Evolutionary conservation across 768 basidiomycete species (phyloP), one percentile per base, ranked within the genome.

Genomic region (Boletus patriciae): DNA sequence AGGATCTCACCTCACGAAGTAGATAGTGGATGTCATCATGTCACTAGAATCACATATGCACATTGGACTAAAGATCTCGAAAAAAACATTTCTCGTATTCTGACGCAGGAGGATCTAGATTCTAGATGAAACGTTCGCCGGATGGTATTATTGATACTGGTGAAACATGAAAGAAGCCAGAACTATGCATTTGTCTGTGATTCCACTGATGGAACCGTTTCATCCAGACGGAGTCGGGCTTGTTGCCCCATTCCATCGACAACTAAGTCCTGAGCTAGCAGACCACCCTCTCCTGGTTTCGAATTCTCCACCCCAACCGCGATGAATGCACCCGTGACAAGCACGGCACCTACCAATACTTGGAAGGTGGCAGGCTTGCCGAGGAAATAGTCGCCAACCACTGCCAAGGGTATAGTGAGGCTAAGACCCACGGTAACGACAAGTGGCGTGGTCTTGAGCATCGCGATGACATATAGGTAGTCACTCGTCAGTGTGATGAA

Each of bases 361-460:
- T 87, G 79, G 10, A 71, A 64, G 21, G 80, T 74, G 21, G 84
- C 77, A 31, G 86, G 77, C 40, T 79, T 82, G 21, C 83, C 78
- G 3, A 92, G 76, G 54, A 87, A 68, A 57, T 84, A 76, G 64
- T 97, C 94, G 15, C 94, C 94, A 10, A 89, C 49, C 47, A 98
- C 85, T 7, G 97, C 93, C 50, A 95, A 77, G 6, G 94, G 96
- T 70, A 98, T 97, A 1, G 97, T 97, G 15, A 98, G 80, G 54
- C 90, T 92, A 10, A 98, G 80, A 27, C 96, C 96, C 52, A 98
- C 78, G 1, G 96, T 98, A 18, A 90, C 95, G 19, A 97, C 92
- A 13, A 95, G 76, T 1, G 95, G 95, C 2, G 94, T 94, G 8
- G 96, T 99, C 76, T 95, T 96, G 60, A 99, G 83, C 94, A 98